Conservation (phyloP, 2,329 filamentous ascomycete genomes). For the Penicillium sp. region DNA sequence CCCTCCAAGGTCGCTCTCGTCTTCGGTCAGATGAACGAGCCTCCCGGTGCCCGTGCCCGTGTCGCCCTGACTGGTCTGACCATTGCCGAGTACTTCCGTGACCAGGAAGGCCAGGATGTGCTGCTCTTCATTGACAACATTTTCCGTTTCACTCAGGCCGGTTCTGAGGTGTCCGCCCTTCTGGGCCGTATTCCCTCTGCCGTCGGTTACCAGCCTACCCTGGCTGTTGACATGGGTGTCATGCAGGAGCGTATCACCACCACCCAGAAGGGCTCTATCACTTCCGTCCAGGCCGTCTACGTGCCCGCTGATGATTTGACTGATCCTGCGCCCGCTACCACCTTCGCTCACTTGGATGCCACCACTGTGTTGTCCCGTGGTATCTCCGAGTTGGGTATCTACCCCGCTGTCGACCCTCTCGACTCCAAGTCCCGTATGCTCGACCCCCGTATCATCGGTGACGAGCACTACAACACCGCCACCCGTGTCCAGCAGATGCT, state of each 20-base stretch:
- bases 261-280: conserved; percentile 99
- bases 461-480: conserved; percentile 96
- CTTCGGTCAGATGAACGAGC: conserved; percentile 99
- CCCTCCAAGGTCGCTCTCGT: conserved; percentile 99
- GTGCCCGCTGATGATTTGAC: conserved; percentile 99
- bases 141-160: conserved; percentile 99
- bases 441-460: conserved; percentile 95
- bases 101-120: conserved; percentile 86
- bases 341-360: conserved; percentile 99
- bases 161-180: conserved; percentile 99
- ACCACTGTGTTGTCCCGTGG: conserved; percentile 99
- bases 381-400: conserved; percentile 99
- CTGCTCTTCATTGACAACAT: conserved; percentile 99
- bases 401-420: conserved; percentile 98
- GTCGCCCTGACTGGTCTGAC: conserved; percentile 87
- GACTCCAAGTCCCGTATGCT: conserved; percentile 99
- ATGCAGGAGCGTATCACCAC: conserved; percentile 99
- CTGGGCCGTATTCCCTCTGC: conserved; percentile 99
- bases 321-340: conserved; percentile 98
- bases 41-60: conserved; percentile 98
- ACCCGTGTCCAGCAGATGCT: conserved; percentile 97
- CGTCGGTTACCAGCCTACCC: conserved; percentile 99
- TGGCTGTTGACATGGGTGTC: conserved; percentile 96
- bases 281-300: conserved; percentile 99
- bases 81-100: conserved; percentile 73